A percentile compares a stretch with the other conserved stretches of the same genome.
phyloP scores from a whole-genome alignment of 2,329 filamentous ascomycete genomes.

The Hymenoscyphus repandus region DNA sequence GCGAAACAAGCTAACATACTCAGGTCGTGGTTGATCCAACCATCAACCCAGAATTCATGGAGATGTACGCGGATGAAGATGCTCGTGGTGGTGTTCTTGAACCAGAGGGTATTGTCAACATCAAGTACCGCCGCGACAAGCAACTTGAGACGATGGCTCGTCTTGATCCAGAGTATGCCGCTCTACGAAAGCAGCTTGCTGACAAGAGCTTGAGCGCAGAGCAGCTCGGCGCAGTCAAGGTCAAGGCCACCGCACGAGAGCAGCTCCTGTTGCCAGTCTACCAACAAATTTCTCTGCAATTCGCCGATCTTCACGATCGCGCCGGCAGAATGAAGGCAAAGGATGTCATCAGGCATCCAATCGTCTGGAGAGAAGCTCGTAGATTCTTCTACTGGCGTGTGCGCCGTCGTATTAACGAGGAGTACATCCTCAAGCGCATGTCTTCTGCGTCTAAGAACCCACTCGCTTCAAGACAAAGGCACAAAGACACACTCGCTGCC shows the following conservation, averaged over 20 bases:
- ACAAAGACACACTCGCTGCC: slow-evolving; percentile 71
- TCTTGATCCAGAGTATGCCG: slow-evolving; percentile 76
- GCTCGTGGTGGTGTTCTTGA: slow-evolving; percentile 95
- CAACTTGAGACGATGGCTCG: slow-evolving; percentile 97
- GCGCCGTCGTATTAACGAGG: slow-evolving; percentile 92
- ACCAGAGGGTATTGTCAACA: slow-evolving; percentile 95
- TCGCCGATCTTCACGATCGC: slow-evolving; percentile 94
- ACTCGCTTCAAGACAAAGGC: slow-evolving; percentile 51
- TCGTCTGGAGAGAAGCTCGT: slow-evolving; percentile 83
- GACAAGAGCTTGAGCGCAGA: slow-evolving; percentile 63
- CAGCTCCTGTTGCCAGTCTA: slow-evolving; percentile 89
- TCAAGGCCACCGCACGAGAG: slow-evolving; percentile 79
- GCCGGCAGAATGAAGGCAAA: slow-evolving; percentile 98
- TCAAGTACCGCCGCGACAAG: slow-evolving; percentile 97
- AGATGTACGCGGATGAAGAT: slow-evolving; percentile 98
- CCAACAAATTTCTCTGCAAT: slow-evolving; percentile 90
- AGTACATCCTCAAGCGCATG: slow-evolving; percentile 94
- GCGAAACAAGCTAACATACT: slow-evolving; percentile 30
- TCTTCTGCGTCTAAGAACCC: slow-evolving; percentile 40
- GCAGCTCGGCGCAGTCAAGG: slow-evolving; percentile 72
- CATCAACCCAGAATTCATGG: slow-evolving; percentile 94
- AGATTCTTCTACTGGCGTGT: slow-evolving; percentile 99
- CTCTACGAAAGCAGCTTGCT: slow-evolving; percentile 73
- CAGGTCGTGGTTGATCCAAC: slow-evolving; percentile 94
- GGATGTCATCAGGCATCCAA: slow-evolving; percentile 77